Evolutionary conservation across 176 grass and related monocot species (phyloP), one percentile per base, ranked within the genome.

Genomic region (Thalia dealbata): DNA sequence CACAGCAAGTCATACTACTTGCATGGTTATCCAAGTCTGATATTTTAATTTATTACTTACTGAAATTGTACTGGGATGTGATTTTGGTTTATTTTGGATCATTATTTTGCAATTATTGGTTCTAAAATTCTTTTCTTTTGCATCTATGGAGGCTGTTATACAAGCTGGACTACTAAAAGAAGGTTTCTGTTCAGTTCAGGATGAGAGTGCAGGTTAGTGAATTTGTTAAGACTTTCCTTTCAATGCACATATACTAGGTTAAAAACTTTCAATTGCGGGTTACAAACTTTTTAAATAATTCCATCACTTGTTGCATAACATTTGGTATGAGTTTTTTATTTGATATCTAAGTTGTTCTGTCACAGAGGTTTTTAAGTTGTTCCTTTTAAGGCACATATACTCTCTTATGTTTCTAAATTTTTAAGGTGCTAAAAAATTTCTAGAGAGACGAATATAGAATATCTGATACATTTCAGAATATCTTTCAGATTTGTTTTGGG

Each of bases 151-250:
- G 92, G 68, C 84, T 52, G 86, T 96, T 38, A 62, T 96, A 83
- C 86, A 89, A 81, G 86, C 88, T 77, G 92, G 92, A 73, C 78
- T 96, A 64, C 78, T 96, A 25, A 86, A 89, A 78, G 81, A 91
- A 70, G 92, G 92, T 74, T 81, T 96, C 55, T 96, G 92, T 83
- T 87, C 88, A 45, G 88, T 96, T 75, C 92, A 96, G 80, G 92
- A 96, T 78, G 92, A 96, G 85, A 96, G 92, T 79, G 92, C 92
- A 87, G 92, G 92, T 79, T 78, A 81, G 77, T 78, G 77, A 18
- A 58, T 77, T 70, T 73, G 52, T 65, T 26, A 65, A 65, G 3
- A 32, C 16, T 65, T 65, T 65, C 62, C 28, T 32, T 65, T 15
- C 8, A 32, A 23, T 7, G 26, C 28, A 65, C 28, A 35, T 13